A percentile compares a stretch with the other conserved stretches of the same genome.
phyloP scores from a whole-genome alignment of 2,329 filamentous ascomycete genomes.

The Fusarium sp. region DNA sequence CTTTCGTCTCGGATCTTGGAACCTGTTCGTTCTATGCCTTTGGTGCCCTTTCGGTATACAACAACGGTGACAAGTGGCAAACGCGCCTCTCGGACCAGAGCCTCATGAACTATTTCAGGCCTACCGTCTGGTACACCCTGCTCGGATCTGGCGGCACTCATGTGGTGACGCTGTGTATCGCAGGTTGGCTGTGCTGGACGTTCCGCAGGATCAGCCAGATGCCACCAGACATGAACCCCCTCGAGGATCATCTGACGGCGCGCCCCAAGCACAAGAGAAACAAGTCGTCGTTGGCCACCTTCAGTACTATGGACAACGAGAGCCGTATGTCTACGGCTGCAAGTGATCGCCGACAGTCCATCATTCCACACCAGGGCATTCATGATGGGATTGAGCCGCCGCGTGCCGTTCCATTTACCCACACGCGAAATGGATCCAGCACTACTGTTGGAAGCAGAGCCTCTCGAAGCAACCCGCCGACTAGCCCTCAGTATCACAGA shows the following conservation, averaged over 20 bases:
- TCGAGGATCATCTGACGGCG: slow-evolving; percentile 87
- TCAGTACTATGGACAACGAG: slow-evolving; percentile 60
- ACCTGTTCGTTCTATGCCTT: slow-evolving; percentile 69
- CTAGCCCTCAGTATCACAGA: slow-evolving; percentile 65
- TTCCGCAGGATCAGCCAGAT: slow-evolving; percentile 86
- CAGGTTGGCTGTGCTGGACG: slow-evolving; percentile 79
- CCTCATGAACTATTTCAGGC: slow-evolving; percentile 70
- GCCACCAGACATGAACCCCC: slow-evolving; percentile 94
- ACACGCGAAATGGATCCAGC: slow-evolving; percentile 76
- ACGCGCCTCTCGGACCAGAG: slow-evolving; percentile 72
- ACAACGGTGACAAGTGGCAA: slow-evolving; percentile 68
- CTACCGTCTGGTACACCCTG: slow-evolving; percentile 76
- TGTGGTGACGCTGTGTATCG: slow-evolving; percentile 75
- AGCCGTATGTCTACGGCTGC: slow-evolving; percentile 69
- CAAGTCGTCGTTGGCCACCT: slow-evolving; percentile 67
- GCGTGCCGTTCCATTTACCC: slow-evolving; percentile 79
- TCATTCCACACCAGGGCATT: slow-evolving; percentile 58
- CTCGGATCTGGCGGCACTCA: slow-evolving; percentile 76
- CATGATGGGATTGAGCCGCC: slow-evolving; percentile 62
- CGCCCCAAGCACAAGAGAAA: slow-evolving; percentile 80
- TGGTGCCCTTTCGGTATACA: slow-evolving; percentile 60
- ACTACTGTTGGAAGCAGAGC: slow-evolving; percentile 66
- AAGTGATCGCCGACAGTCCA: slow-evolving; percentile 58
- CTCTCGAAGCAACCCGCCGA: slow-evolving; percentile 67
- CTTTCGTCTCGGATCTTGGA: slow-evolving; percentile 75